Evolutionary conservation across 345 rosid species (phyloP), one percentile per base, ranked within the genome.

Genomic region (Physaria fendleri): DNA sequence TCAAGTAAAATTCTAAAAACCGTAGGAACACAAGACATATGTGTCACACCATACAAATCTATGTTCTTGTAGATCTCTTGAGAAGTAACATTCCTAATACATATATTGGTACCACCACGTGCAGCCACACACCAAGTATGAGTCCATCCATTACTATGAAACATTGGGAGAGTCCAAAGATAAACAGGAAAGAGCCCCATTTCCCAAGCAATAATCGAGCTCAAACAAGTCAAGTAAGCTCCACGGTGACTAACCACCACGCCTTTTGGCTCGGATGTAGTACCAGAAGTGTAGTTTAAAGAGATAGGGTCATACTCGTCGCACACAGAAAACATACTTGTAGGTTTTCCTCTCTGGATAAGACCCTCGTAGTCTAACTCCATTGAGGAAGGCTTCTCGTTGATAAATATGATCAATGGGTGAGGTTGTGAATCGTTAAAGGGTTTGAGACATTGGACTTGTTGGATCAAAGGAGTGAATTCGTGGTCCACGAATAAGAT

Each of bases 121-220:
- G 93, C 95, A 0, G 97, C 95, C n/a, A 87, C 41, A 0, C 84
- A 87, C 97, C 97, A 90, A 1, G 62, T 25, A 4, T 81, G 79
- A 27, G 89, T 76, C 97, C 97, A 87, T 1, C 96, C 97, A 17
- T 87, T 90, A 71, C 80, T 79, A 61, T 90, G 97, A 73, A 87
- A 90, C 94, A 90, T 85, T 8, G 96, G 97, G 10, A 90, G 82
- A 0, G 87, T 83, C 96, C 97, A 90, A 0, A 90, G 74, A 59
- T 85, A 87, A 7, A 82, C 81, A 1, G 87, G 83, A 68, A 54
- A 56, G 0, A 64, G 17, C 2, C 64, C 68, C 69, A 87, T 78
- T 15, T 64, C 79, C 43, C 77, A 81, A 13, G 77, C 76, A 28
- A 81, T 60, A 64, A 77, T 60, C 0, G 80, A 43, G 0, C 85